Evolutionary conservation across 495 filamentous ascomycete species (phyloP), one percentile per base, ranked within the genome.

Genomic region (Lindgomyces ingoldianus): DNA sequence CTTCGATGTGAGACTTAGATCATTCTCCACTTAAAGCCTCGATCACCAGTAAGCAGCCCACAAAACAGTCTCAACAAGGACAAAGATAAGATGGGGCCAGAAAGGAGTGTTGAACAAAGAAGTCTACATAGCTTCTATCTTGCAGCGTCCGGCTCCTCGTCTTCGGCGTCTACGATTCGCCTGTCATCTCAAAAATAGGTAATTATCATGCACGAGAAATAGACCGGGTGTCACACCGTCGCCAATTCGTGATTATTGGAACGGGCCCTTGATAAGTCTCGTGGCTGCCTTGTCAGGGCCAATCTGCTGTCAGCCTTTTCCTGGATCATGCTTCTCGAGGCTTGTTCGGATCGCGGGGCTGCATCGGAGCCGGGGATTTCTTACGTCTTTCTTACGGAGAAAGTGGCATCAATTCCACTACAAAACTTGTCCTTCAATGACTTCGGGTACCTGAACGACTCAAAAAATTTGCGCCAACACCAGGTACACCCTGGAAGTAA

Each of bases 261-360:
- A 19, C 10, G 26, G 6, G 18, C 53, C 30, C 19, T 56, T 29
- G 22, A 29, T 12, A 1, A n/a, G 30, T 56, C 53, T 56, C 30
- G 53, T 56, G 30, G 30, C 29, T 10, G 16, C 51, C 51, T 29
- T 33, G 51, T 55, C n/a, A 39, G 25, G 26, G 18, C 51, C 51
- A 55, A 29, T 55, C 51, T 19, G 14, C 4, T 41, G 53, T 56
- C 36, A 44, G 22, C 21, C 4, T 9, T 19, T 4, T 24, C n/a
- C 4, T 25, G 29, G 14, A 29, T n/a, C n/a, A 19, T 33, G 24
- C 25, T 10, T 9, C 53, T 56, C 18, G 53, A 2, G n/a, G n/a
- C 4, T 24, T 16, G 10, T 12, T 41, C 16, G 36, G 33, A 14
- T 22, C 22, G 16, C 46, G 46, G 1, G 22, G 46, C 3, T 25